A percentile compares a stretch with the other conserved stretches of the same genome.
These are phyloP conservation scores for Malus sylvestris DNA, from an alignment of 306 rosid genomes.

Conservation along the genomic window DNA sequence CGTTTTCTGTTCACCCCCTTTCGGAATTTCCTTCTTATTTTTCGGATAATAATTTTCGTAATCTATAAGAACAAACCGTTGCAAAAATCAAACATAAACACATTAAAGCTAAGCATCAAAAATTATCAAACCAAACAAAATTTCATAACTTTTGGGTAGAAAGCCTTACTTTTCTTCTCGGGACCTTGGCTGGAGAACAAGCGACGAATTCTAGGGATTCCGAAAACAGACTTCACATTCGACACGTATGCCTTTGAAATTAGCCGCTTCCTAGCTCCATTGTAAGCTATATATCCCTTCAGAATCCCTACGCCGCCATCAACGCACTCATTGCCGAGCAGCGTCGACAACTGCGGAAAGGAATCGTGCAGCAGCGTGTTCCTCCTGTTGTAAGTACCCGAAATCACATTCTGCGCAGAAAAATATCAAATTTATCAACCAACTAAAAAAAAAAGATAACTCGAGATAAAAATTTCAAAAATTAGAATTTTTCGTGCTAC, in stretches of 20 bases:
- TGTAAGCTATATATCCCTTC: constrained; percentile 5
- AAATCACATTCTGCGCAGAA: constrained; percentile 14
- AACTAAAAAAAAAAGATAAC: background rate
- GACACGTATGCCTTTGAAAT: constrained; percentile 5
- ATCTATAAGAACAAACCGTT: constrained; percentile 11
- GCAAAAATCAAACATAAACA: background rate
- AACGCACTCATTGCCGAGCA: background rate
- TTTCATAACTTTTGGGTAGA: background rate
- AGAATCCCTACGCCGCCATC: constrained; percentile 17
- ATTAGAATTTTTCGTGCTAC: background rate
- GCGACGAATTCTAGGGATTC: constrained; percentile 20
- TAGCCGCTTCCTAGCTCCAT: constrained; percentile 25
- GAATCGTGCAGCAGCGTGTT: background rate
- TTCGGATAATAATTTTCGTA: constrained; percentile 33
- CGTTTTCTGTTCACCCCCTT: constrained; percentile 21
- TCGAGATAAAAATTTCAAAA: background rate
- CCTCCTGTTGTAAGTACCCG: constrained; percentile 12
- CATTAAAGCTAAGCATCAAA: background rate
- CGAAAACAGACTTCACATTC: constrained; percentile 13
- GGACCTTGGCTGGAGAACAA: constrained; percentile 20
- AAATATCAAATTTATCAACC: background rate
- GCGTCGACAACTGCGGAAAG: background rate
- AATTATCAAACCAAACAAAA: background rate
- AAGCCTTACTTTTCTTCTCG: constrained; percentile 15
- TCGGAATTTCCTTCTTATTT: constrained; percentile 21